Conservation (phyloP, 2,329 filamentous ascomycete genomes). For the Colletotrichum neosansevieriae region DNA sequence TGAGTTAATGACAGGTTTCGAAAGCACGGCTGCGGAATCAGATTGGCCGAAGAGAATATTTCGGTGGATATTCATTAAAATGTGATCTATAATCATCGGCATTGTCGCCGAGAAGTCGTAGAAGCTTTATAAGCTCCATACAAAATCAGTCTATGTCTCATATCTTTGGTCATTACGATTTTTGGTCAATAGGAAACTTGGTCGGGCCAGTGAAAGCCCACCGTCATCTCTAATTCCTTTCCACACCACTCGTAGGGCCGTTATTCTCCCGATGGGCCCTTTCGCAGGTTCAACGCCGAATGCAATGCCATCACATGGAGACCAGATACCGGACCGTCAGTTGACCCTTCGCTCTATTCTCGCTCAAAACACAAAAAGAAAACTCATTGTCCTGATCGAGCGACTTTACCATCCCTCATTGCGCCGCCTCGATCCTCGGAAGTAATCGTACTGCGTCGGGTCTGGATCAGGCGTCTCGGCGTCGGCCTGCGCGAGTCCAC, state of each 20-base stretch:
- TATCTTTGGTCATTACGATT: constrained; percentile 38
- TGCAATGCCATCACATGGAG: constrained; percentile 30
- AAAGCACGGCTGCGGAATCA: too few species aligned
- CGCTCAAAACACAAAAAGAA: constrained; percentile 26
- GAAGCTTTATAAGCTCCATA: constrained; percentile 3
- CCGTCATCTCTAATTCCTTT: neutral
- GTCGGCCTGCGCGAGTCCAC: constrained; percentile 68
- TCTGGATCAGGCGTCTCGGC: constrained; percentile 53
- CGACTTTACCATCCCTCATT: constrained; percentile 54
- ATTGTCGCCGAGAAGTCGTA: neutral
- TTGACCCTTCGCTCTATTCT: constrained; percentile 25
- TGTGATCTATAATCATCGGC: constrained; percentile 19
- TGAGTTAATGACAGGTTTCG: too few species aligned
- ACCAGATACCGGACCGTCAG: constrained; percentile 23
- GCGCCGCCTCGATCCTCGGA: constrained; percentile 55
- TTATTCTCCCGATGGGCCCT: neutral
- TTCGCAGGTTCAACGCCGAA: constrained; percentile 29
- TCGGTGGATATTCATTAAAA: constrained; percentile 28
- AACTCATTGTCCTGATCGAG: constrained; percentile 6
- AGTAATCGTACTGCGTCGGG: constrained; percentile 69
- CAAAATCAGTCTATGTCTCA: constrained; percentile 39
- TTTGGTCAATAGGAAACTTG: constrained; percentile 2
- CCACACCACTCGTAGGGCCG: neutral
- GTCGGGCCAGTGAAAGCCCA: neutral
- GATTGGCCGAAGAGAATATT: too few species aligned